Evolutionary conservation across 331 rosid species (phyloP).

Genomic region (Cydonia oblonga): DNA sequence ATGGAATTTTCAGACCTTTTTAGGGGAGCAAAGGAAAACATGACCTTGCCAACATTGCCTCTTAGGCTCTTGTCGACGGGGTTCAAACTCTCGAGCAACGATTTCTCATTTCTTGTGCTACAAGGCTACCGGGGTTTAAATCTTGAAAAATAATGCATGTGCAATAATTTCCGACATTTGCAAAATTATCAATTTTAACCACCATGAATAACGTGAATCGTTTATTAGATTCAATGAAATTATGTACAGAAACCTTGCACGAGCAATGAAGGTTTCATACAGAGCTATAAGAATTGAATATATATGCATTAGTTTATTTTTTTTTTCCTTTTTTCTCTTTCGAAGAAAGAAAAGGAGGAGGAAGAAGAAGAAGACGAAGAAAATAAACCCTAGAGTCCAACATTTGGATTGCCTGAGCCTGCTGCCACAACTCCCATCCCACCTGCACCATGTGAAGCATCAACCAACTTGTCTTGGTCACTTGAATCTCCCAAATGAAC

Average conservation of each 20-base stretch:
- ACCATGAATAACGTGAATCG: background rate
- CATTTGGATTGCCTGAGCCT: slow-evolving; percentile 88
- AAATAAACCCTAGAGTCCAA: slow-evolving; percentile 36
- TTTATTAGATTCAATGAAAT: background rate
- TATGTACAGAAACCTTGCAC: background rate
- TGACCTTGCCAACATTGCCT: too few species aligned
- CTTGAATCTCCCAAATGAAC: slow-evolving; percentile 27
- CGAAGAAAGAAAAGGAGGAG: too few species aligned
- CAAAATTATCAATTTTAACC: background rate
- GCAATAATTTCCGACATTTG: background rate
- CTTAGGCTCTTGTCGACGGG: too few species aligned
- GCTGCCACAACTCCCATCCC: slow-evolving; percentile 96
- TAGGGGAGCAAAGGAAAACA: too few species aligned
- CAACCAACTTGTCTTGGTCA: slow-evolving; percentile 26
- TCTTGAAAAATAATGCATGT: background rate
- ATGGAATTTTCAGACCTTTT: background rate
- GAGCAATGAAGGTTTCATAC: background rate
- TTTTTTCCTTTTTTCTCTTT: background rate
- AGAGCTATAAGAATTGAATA: background rate
- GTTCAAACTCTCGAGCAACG: too few species aligned
- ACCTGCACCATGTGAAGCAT: slow-evolving; percentile 37
- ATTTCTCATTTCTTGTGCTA: background rate
- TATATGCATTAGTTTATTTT: too few species aligned
- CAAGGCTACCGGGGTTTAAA: background rate
- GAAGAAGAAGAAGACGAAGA: background rate